phyloP scores from a whole-genome alignment of 345 rosid species.

The Hibiscus syriacus region DNA sequence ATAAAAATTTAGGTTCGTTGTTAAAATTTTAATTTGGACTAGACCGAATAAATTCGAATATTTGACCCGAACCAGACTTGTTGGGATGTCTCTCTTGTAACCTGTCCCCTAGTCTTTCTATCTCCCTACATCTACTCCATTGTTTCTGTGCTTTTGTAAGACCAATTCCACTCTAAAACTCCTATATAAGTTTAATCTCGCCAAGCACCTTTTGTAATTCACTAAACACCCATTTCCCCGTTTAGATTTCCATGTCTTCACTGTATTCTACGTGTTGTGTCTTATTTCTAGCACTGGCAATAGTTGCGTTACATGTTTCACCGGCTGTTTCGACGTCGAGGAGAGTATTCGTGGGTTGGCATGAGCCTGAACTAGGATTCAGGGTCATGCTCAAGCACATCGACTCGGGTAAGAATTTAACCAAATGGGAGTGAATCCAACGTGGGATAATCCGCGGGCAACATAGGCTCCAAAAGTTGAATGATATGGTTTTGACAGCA shows the following conservation, averaged over 20 bases:
- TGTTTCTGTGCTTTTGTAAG: neutral
- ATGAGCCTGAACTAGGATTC: conserved; percentile 28
- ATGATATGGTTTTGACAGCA: conserved; percentile 36
- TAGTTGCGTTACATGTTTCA: neutral
- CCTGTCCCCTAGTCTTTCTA: neutral
- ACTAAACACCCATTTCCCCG: neutral
- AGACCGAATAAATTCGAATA: too few species aligned
- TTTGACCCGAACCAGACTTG: conserved; percentile 2
- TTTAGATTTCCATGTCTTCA: conserved; percentile 17
- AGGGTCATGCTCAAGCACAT: conserved; percentile 49
- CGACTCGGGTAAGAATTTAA: conserved; percentile 71
- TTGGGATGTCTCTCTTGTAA: neutral
- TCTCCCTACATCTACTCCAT: conserved; percentile 2
- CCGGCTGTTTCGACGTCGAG: conserved; percentile 19
- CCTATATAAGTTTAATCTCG: conserved; percentile 2
- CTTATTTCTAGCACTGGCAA: neutral
- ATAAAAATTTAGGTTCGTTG: too few species aligned
- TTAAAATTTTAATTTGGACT: too few species aligned
- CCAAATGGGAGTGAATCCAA: conserved; percentile 58
- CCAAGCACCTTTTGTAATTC: neutral
- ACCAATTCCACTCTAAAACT: conserved; percentile 3
- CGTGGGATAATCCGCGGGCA: conserved; percentile 61
- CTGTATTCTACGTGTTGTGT: neutral
- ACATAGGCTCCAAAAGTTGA: conserved; percentile 46
- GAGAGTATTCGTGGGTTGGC: neutral